These are phyloP conservation scores for Knufia fluminis DNA, from an alignment of 2,329 filamentous ascomycete genomes.

Conservation along the genomic window DNA sequence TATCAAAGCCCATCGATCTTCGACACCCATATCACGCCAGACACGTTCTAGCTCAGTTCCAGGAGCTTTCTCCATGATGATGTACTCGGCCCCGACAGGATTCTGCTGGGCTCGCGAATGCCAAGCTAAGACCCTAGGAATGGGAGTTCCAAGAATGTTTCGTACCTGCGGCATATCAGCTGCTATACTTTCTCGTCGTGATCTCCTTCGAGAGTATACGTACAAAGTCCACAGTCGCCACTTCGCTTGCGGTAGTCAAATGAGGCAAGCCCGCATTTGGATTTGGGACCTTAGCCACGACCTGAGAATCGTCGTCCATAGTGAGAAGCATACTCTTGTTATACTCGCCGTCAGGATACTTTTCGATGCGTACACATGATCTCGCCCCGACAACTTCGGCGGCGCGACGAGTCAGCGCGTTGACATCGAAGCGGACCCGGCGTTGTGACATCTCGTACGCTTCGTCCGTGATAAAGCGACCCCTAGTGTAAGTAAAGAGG, in stretches of 20 bases:
- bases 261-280: slow-evolving; percentile 24
- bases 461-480: background rate
- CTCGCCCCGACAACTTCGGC: slow-evolving; percentile 12
- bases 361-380: slow-evolving; percentile 13
- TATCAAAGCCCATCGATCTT: background rate
- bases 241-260: slow-evolving; percentile 30
- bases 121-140: slow-evolving; percentile 24
- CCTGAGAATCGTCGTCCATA: slow-evolving; percentile 24
- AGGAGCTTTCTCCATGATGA: slow-evolving; percentile 26
- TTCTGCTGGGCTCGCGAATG: slow-evolving; percentile 18
- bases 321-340: slow-evolving; percentile 28
- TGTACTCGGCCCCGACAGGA: slow-evolving; percentile 24
- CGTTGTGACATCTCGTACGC: background rate
- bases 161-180: slow-evolving; percentile 11
- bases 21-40: slow-evolving; percentile 27
- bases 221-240: slow-evolving; percentile 29
- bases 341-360: slow-evolving; percentile 29
- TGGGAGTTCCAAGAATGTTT: slow-evolving; percentile 21
- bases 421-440: slow-evolving; percentile 17
- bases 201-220: background rate
- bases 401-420: slow-evolving; percentile 16
- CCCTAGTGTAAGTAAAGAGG: background rate
- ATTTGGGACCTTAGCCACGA: slow-evolving; percentile 30
- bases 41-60: slow-evolving; percentile 25
- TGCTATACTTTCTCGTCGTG: too few species aligned